Evolutionary conservation across 495 filamentous ascomycete genomes (phyloP), one percentile per base, ranked within the genome.

Genomic region (Xylaria telfairii): DNA sequence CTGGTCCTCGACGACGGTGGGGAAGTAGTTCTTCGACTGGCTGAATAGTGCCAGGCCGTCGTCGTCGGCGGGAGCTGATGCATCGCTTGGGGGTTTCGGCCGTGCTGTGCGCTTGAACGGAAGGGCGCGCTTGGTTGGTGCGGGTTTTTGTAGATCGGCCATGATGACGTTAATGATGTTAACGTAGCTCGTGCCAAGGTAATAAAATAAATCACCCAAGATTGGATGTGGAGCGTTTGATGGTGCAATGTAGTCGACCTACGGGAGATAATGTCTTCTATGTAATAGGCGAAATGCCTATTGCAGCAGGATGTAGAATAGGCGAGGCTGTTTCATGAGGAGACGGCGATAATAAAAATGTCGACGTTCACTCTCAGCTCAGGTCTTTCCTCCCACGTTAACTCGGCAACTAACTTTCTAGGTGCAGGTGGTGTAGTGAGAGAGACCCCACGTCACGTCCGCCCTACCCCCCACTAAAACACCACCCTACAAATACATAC

Each of bases 21-120:
- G 80, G 71, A 90, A 92, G 1, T 88, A 86, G 68, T 92, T 88
- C 63, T 86, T 85, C 17, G 90, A 89, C 34, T 89, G 88, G 42
- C 88, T 88, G 74, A 93, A 95, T 53, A 94, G 87, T 24, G 90
- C 86, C 8, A 87, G 71, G 13, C 81, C 80, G 34, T 87, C 82
- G 12, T 80, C 80, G 30, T 84, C 82, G 51, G 32, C 46, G 21
- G 15, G 44, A 46, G 37, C 3, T 77, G 28, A 9, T 21, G 62
- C 73, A 19, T 69, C 68, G 44, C 63, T 72, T 1, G 81, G 71
- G 4, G 78, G 81, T 51, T 78, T 86, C n/a, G 76, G 79, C 47
- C 86, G 83, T 79, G 85, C 90, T 0, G 86, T 84, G 34, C 90
- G 89, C 76, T 89, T 90, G 42, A 90, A 93, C 77, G 93, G 93